Conservation (phyloP, 805 yeast genomes). For the Danielia oregonensis region DNA sequence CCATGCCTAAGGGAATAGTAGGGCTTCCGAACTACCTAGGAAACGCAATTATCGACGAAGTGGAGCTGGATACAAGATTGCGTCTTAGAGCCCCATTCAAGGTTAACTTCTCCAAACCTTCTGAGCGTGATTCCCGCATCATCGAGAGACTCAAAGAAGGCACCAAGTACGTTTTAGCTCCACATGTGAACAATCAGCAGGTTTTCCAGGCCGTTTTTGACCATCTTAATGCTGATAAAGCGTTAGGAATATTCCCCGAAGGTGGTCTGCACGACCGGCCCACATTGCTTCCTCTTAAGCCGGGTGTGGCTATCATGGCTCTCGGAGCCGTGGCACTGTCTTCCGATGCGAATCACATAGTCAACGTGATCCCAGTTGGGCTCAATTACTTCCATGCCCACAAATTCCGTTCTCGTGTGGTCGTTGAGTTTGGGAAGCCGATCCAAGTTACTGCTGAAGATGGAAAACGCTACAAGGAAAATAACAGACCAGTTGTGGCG, state of each 20-base stretch:
- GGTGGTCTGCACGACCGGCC: conserved; percentile 45
- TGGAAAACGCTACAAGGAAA: conserved; percentile 25
- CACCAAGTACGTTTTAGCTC: conserved; percentile 32
- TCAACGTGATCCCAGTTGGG: conserved; percentile 39
- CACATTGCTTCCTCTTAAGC: conserved; percentile 39
- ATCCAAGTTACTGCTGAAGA: conserved; percentile 28
- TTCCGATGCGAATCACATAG: conserved; percentile 16
- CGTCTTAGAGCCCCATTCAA: conserved; percentile 24
- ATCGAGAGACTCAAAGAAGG: conserved; percentile 21
- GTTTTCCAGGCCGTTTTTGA: conserved; percentile 37
- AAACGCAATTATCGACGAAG: conserved; percentile 26
- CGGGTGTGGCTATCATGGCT: conserved; percentile 46
- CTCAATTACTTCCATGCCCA: conserved; percentile 42
- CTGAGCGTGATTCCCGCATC: conserved; percentile 12
- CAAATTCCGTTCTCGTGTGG: conserved; percentile 38
- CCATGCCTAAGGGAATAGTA: conserved; percentile 32
- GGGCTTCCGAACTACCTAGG: conserved; percentile 37
- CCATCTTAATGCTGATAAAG: conserved; percentile 30
- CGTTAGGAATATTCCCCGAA: conserved; percentile 41
- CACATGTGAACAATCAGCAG: conserved; percentile 35
- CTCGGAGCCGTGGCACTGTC: conserved; percentile 36
- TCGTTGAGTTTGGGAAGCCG: conserved; percentile 41
- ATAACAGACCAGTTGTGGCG: conserved; percentile 25
- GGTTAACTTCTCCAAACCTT: conserved; percentile 10
- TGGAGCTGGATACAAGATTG: conserved; percentile 30